Conservation (phyloP, 2,329 filamentous ascomycete species). For the Whalleya microplaca region DNA sequence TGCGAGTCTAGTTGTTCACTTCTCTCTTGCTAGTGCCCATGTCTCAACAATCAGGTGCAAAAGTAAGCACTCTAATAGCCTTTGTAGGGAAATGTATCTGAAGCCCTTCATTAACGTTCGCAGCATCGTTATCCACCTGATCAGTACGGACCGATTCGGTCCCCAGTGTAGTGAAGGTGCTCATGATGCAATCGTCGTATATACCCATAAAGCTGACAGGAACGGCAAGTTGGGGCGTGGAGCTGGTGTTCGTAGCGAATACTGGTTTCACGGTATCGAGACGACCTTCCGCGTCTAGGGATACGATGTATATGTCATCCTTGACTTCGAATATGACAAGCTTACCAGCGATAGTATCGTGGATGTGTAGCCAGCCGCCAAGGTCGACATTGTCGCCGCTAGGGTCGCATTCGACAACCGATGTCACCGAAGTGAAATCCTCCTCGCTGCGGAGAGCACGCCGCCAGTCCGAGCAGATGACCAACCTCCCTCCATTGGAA, state of each 20-base stretch:
- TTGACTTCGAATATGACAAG: slow-evolving; percentile 48
- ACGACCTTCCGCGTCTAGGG: slow-evolving; percentile 40
- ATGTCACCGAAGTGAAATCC: slow-evolving; percentile 33
- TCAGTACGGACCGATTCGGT: neutral
- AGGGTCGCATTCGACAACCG: slow-evolving; percentile 46
- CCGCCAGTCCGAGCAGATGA: slow-evolving; percentile 49
- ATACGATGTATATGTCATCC: slow-evolving; percentile 46
- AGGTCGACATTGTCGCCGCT: slow-evolving; percentile 46
- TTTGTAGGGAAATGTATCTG: slow-evolving; percentile 17
- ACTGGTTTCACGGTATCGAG: slow-evolving; percentile 37
- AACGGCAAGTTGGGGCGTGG: slow-evolving; percentile 28
- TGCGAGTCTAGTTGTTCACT: neutral
- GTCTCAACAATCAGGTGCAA: slow-evolving; percentile 4
- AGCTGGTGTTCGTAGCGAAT: slow-evolving; percentile 19
- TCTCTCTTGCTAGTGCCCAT: neutral
- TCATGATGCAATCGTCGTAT: slow-evolving; percentile 51
- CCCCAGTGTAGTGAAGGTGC: slow-evolving; percentile 41
- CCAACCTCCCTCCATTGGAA: slow-evolving; percentile 45
- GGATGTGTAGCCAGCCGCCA: slow-evolving; percentile 50
- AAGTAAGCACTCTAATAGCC: slow-evolving; percentile 17
- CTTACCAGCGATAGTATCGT: slow-evolving; percentile 33
- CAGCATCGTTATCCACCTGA: neutral
- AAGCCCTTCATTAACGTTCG: neutral
- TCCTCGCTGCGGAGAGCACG: slow-evolving; percentile 37
- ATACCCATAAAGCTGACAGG: slow-evolving; percentile 52